Evolutionary conservation across 306 rosid species (phyloP), one percentile per base, ranked within the genome.

Genomic region (Albizia julibrissin): DNA sequence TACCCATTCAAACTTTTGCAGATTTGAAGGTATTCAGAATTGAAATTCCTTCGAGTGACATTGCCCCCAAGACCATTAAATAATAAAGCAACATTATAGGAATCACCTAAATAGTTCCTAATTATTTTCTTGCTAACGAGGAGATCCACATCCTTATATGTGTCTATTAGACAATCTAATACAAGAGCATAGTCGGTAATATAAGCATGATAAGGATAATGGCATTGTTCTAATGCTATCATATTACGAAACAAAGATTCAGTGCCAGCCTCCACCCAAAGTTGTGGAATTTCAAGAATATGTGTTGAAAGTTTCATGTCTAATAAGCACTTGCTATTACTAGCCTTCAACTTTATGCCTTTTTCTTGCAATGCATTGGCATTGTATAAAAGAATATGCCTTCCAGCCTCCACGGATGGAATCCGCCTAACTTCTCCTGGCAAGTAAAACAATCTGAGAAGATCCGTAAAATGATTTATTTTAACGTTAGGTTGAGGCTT

Each of bases 211-310:
- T 5, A 0, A 1, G 15, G 29, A 22, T 43, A 69, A 69, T 58
- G 42, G 8, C 77, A 68, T 22, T 56, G 77, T 52, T 82, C 85
- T 10, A 82, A 69, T 0, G 81, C 81, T 2, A 76, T 1, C 27
- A 81, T 8, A 8, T 82, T 82, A 10, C 78, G 64, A n/a, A 56
- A 56, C 13, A 56, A n/a, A 1, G 2, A 2, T 22, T 56, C 81
- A 2, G 66, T 56, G 0, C 0, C 0, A 16, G 56, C 44, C 0
- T 0, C 22, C 22, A 82, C 8, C 8, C 0, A 1, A 40, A 67
- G 0, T 0, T 0, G 0, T 34, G 85, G 75, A 1, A 61, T 26
- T 11, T 59, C 33, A 59, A 59, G 34, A 24, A 8, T 4, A 59
- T 24, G 15, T 26, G 18, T 5, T 22, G 31, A 22, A 22, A 59